Percentiles rank a stretch among this genome's conserved stretches.
Conservation (phyloP, 2,329 filamentous ascomycete species). For the Hypoxylon sp. region DNA sequence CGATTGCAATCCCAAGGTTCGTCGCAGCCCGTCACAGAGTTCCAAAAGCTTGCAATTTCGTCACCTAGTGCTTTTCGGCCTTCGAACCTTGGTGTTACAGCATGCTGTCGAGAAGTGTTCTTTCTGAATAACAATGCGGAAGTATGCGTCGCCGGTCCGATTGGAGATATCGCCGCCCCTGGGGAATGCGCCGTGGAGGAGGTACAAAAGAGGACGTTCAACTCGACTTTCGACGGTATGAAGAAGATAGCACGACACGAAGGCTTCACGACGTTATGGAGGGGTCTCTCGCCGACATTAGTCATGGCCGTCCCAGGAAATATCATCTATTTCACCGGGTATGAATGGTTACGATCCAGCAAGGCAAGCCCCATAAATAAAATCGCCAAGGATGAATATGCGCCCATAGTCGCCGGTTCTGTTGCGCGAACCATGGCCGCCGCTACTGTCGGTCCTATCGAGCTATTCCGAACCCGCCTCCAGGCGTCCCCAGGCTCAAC, state of each 20-base stretch:
- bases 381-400: slow-evolving; percentile 76
- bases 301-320: slow-evolving; percentile 96
- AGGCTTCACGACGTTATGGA: slow-evolving; percentile 88
- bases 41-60: slow-evolving; percentile 70
- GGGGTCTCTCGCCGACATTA: slow-evolving; percentile 92
- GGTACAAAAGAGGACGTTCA: slow-evolving; percentile 85
- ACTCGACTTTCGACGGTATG: slow-evolving; percentile 91
- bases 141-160: slow-evolving; percentile 81
- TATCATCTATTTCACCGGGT: slow-evolving; percentile 98
- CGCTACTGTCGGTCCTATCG: slow-evolving; percentile 87
- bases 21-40: slow-evolving; percentile 66
- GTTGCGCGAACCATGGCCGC: slow-evolving; percentile 85
- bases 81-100: slow-evolving; percentile 88
- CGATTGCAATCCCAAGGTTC: slow-evolving; percentile 86
- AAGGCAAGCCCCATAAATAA: slow-evolving; percentile 78
- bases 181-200: slow-evolving; percentile 90
- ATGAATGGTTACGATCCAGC: slow-evolving; percentile 91
- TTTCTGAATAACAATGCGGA: slow-evolving; percentile 90
- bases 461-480: slow-evolving; percentile 93
- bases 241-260: slow-evolving; percentile 96
- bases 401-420: slow-evolving; percentile 85
- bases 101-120: slow-evolving; percentile 97
- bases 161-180: slow-evolving; percentile 61
- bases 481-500: slow-evolving; percentile 78
- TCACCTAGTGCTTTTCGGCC: slow-evolving; percentile 78